These are phyloP conservation scores for Passiflora organensis DNA, from an alignment of 345 rosid species.

Conservation along the genomic window DNA sequence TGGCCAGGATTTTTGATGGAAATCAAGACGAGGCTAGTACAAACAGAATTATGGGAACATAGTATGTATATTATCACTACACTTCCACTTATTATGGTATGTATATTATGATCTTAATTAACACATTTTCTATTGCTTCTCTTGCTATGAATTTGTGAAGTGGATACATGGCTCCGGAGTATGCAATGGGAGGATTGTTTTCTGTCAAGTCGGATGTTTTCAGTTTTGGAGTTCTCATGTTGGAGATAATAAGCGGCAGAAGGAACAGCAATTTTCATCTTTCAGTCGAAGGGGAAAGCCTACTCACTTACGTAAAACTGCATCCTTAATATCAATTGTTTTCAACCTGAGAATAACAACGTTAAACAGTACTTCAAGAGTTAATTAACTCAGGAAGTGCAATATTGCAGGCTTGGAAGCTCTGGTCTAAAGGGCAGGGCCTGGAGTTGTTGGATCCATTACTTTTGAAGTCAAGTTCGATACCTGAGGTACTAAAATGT, in stretches of 20 bases:
- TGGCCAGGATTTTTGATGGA: constrained; percentile 3
- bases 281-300: not conserved
- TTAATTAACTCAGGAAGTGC: not conserved
- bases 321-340: not conserved
- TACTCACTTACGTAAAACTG: not conserved
- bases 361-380: not conserved
- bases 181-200: not conserved
- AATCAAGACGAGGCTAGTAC: not conserved
- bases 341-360: not conserved
- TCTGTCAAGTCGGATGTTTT: not conserved
- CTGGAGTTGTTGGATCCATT: not conserved
- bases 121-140: not conserved
- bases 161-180: not conserved
- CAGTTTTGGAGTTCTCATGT: not conserved
- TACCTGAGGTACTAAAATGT: not conserved
- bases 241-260: not conserved
- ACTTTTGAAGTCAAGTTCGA: not conserved
- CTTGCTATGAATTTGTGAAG: not conserved
- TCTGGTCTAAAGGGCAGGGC: not conserved
- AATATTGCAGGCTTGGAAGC: not conserved
- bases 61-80: not conserved
- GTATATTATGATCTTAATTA: too few relatives aligned
- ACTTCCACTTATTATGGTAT: too few relatives aligned
- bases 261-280: not conserved
- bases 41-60: not conserved